phyloP scores from a whole-genome alignment of 352 stramenopile species.

The Heterotrichella gracilis region DNA sequence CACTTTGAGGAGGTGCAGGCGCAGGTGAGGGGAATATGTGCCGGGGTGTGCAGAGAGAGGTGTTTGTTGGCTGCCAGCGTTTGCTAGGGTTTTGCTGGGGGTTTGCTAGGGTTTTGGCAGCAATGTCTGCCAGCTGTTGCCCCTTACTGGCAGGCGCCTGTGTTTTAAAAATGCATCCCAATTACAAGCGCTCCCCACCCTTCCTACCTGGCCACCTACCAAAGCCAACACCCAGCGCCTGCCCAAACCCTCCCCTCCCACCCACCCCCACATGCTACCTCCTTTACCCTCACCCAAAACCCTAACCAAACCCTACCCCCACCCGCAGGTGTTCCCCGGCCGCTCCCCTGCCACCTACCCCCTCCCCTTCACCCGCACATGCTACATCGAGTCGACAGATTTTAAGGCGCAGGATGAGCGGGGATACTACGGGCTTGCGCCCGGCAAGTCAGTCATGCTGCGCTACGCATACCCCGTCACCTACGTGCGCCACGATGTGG shows the following conservation, averaged over 20 bases:
- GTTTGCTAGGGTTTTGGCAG: background rate
- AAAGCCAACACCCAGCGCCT: no score
- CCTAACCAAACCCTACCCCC: background rate
- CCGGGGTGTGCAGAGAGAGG: slow-evolving; percentile 14
- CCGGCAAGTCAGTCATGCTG: slow-evolving; percentile 63
- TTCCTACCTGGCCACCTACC: no score
- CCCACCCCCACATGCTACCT: no score
- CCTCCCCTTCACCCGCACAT: slow-evolving; percentile 29
- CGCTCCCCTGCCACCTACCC: slow-evolving; percentile 27
- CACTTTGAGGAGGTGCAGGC: slow-evolving; percentile 16
- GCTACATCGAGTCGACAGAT: slow-evolving; percentile 42
- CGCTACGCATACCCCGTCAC: slow-evolving; percentile 72
- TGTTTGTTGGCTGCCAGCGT: slow-evolving; percentile 15
- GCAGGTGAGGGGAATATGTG: slow-evolving; percentile 17
- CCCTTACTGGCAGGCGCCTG: no score
- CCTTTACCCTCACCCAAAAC: no score
- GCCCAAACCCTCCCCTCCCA: no score
- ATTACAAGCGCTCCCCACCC: no score
- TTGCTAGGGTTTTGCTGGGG: background rate
- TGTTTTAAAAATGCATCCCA: no score
- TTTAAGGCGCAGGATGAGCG: slow-evolving; percentile 30
- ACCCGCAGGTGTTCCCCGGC: slow-evolving; percentile 24
- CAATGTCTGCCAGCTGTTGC: background rate
- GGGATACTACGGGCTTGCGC: slow-evolving; percentile 45
- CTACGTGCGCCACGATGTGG: slow-evolving; percentile 50